A percentile compares a stretch with the other conserved stretches of the same genome.
Conservation (phyloP, 2,329 filamentous ascomycete genomes). For the Sporothrix curviconia region DNA sequence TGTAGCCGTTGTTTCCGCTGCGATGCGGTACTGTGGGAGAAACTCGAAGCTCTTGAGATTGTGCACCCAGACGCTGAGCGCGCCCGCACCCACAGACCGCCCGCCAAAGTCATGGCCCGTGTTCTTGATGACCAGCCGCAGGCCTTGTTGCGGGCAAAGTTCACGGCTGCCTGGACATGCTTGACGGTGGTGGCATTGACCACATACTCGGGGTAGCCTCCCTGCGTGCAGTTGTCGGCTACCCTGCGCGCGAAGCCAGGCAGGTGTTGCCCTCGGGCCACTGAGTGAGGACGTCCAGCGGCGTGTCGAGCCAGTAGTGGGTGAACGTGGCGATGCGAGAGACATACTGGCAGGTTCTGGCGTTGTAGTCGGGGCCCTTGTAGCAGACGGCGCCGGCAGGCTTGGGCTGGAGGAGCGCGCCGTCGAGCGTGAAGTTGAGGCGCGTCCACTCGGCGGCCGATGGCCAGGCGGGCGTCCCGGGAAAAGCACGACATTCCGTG, state of each 20-base stretch:
- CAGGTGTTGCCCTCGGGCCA: conserved; percentile 31
- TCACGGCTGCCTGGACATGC: conserved; percentile 30
- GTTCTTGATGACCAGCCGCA: conserved; percentile 35
- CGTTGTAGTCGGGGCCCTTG: conserved; percentile 23
- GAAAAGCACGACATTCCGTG: conserved; percentile 26
- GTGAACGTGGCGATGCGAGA: conserved; percentile 25
- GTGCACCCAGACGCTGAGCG: conserved; percentile 45
- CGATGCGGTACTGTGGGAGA: conserved; percentile 26
- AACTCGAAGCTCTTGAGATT: conserved; percentile 38
- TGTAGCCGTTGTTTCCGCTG: conserved; percentile 19
- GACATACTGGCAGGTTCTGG: conserved; percentile 26
- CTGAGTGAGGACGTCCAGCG: conserved; percentile 26
- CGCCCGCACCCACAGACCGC: conserved; percentile 40
- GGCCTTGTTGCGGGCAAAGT: conserved; percentile 28
- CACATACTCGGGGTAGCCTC: conserved; percentile 32
- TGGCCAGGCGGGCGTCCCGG: conserved; percentile 27
- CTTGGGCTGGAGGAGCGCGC: conserved; percentile 27
- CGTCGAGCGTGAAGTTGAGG: conserved; percentile 27
- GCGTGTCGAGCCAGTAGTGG: conserved; percentile 29
- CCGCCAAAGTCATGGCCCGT: conserved; percentile 43
- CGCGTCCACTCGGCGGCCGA: conserved; percentile 25
- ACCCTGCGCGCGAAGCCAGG: conserved; percentile 19
- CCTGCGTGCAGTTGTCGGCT: conserved; percentile 27
- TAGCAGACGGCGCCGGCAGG: conserved; percentile 30
- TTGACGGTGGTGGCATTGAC: conserved; percentile 31